phyloP scores from a whole-genome alignment of 139 green algal species.

The Haematococcus sp. region DNA sequence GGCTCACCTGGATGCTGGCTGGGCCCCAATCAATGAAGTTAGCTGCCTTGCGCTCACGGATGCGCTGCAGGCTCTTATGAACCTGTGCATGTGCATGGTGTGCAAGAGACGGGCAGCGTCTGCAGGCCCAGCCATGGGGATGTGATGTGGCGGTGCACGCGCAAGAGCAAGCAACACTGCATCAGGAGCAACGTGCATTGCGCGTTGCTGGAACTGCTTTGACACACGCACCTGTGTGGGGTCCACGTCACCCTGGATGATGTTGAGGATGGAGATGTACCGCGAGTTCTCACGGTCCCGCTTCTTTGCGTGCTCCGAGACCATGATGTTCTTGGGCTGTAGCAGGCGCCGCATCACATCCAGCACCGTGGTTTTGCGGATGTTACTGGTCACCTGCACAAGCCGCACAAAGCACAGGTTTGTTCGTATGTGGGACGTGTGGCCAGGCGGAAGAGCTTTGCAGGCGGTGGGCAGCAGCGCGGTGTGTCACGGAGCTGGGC shows the following conservation, averaged over 20 bases:
- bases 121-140: not conserved
- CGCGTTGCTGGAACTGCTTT: no score
- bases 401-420: not conserved
- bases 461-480: not conserved
- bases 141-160: not conserved
- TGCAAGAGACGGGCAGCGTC: not conserved
- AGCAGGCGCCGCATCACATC: slow-evolving; percentile 97
- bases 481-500: not conserved
- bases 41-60: slow-evolving; percentile 89
- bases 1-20: slow-evolving; percentile 85
- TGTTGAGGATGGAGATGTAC: slow-evolving; percentile 99
- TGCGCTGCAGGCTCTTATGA: slow-evolving; percentile 95
- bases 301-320: slow-evolving; percentile 75
- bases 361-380: slow-evolving; percentile 93
- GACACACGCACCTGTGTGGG: slow-evolving; percentile 69
- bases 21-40: slow-evolving; percentile 99
- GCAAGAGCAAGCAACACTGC: no score
- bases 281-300: slow-evolving; percentile 71
- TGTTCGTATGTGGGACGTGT: no score
- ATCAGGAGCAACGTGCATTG: no score
- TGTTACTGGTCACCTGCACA: slow-evolving; percentile 32
- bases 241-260: slow-evolving; percentile 95
- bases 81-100: slow-evolving; percentile 62
- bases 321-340: slow-evolving; percentile 98
- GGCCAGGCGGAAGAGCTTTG: no score